Evolutionary conservation across 306 rosid species (phyloP), one percentile per base, ranked within the genome.

Genomic region (Quillaja saponaria): DNA sequence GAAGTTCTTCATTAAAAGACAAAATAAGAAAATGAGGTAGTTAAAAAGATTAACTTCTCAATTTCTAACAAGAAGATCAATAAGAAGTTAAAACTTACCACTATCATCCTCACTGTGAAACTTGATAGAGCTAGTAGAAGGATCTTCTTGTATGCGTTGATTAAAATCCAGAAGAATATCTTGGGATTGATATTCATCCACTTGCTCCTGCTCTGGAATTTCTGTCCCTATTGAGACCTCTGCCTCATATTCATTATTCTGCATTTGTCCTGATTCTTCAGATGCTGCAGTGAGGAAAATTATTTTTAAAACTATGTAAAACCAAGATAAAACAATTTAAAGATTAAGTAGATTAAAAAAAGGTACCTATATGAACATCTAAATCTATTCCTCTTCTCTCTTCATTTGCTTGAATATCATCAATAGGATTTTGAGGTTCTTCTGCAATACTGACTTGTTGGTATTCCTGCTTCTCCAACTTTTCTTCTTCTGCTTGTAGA

Each of bases 221-320:
- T 92, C 90, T 46, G 95, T 81, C 69, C 94, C 98, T 34, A 78
- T 86, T 53, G 94, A 86, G 49, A 92, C 82, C 52, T 88, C 96
- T 49, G 80, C 84, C 59, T 88, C 95, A 66, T 34, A 75, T 67
- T 86, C 95, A 55, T 86, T 76, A 25, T 55, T 71, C 37, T 60
- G 76, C 80, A 69, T 72, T 71, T 76, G 69, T 47, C 77, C 60
- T 49, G 72, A 85, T 67, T 71, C 87, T 55, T 81, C 90, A 49
- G 72, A 64, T 8, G 62, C 94, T 83, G 80, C 77, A 75, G 39
- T 13, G 56, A 74, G 19, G 18, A 34, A 34, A 45, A 12, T 59
- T 33, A 37, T 10, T 37, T 37, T 5, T 10, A 37, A 10, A 6
- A 37, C 10, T 28, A 40, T 7, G 56, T 49, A 58, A 21, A 67